Base-by-base conservation (phyloP, 176 grass and related monocot genomes). In the Phoenix dactylifera region DNA sequence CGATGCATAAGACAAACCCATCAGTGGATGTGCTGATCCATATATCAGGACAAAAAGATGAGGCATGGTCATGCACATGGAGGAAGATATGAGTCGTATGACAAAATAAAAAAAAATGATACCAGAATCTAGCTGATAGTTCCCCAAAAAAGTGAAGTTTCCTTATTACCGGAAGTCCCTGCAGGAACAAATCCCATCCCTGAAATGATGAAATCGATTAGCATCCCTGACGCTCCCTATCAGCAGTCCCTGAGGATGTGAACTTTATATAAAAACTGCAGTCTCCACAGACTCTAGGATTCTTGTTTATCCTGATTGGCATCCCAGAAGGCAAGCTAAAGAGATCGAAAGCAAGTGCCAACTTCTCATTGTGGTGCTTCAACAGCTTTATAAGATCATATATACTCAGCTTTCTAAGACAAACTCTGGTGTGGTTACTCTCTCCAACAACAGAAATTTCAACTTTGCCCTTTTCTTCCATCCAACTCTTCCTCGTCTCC, bases 401-500 rank as follows among this genome's bases (percentile, higher is more conserved):
- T 30, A 30, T 7, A 6, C 28, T 30, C 65, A 22, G 24, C 18
- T 71, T n/a, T 71, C 56, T 59, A 54, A 59, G 61, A 56, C 4
- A 30, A 16, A 74, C 58, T 81, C 52, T 72, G 17, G 44, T 25
- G 74, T 76, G 72, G 15, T 75, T 24, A 35, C 63, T 79, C 75
- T 75, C 57, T 51, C 62, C 78, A 50, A 72, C 66, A 62, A 68
- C 22, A 57, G 75, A 75, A 50, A 62, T 55, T 65, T 82, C 68
- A 77, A 66, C 23, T 25, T 73, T 74, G 15, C 68, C 78, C 17
- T 76, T 82, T 49, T 62, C 52, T 35, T 79, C 73, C 1, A 82
- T 59, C 82, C 78, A 90, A 76, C 87, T 90, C 57, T 54, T 85
- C 39, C 75, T 82, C 17, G 24, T 70, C 55, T 85, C 75, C 30